Evolutionary conservation across 306 rosid species (phyloP).

Genomic region (Notholithocarpus densiflorus): DNA sequence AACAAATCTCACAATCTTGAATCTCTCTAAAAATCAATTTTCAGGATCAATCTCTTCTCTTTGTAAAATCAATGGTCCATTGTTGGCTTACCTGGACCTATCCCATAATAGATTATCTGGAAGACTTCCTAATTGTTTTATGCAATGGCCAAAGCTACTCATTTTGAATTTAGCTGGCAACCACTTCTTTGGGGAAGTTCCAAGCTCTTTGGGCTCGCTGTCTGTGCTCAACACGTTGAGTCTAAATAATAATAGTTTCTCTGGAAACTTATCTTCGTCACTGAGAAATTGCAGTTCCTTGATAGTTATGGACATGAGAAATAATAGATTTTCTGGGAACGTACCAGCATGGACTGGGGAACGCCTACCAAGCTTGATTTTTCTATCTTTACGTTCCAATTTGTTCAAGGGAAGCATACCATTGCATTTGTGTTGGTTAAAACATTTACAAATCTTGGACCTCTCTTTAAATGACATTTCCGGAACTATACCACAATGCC

Average conservation of each 20-base stretch:
- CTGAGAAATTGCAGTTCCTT: not conserved
- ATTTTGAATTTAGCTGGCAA: not conserved
- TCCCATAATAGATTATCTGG: not conserved
- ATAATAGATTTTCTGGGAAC: conserved; percentile 19
- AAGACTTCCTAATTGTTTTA: not conserved
- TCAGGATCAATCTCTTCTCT: not conserved
- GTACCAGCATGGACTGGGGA: conserved; percentile 28
- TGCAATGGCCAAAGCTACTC: rapidly evolving
- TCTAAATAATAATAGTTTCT: not conserved
- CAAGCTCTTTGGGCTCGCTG: not conserved
- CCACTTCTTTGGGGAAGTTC: not conserved
- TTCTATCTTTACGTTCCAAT: conserved; percentile 16
- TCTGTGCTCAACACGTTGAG: not conserved
- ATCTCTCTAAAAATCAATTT: not conserved
- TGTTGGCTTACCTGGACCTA: not conserved
- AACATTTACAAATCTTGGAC: not conserved
- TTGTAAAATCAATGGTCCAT: conserved; percentile 1
- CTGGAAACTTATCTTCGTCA: not conserved
- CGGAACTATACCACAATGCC: not conserved
- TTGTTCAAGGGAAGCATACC: conserved; percentile 18
- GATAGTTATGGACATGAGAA: conserved; percentile 20
- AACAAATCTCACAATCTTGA: not conserved
- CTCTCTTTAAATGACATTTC: not conserved
- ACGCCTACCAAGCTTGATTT: not conserved
- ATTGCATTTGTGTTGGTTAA: not conserved